Base-by-base conservation (phyloP, 2,329 filamentous ascomycete species). In the Grosmannia serpens region DNA sequence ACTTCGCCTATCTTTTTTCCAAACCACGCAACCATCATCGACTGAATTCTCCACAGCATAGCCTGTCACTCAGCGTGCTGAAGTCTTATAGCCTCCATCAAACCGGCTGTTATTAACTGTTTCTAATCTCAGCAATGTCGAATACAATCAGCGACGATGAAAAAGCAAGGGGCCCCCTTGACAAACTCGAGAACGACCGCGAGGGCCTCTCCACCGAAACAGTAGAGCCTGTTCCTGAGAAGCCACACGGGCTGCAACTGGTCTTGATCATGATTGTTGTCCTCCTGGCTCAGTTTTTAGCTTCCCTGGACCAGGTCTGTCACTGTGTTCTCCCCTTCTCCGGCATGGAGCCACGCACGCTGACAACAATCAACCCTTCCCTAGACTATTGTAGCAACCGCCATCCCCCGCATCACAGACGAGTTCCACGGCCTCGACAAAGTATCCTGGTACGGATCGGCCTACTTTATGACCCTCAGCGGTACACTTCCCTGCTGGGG, bases 391-490 rank as follows among this genome's bases (percentile, higher is more conserved):
- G 74, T 77, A 51, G 74, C 74, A 15, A 75, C 75, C n/a, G 55
- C 55, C 33, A 52, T 57, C 17, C 55, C 55, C 17, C 44, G n/a
- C 44, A 57, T 1, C 64, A 57, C 55, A 3, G 55, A 57, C 55
- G 33, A 57, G 24, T 57, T 57, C 55, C 46, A 57, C 24, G 55
- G 55, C 26, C 55, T 57, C 31, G 33, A 52, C 55, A 51, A 52
- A 27, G 55, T 57, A 22, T 26, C 55, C 73, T 82, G 73, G 73
- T 76, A 77, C 66, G 74, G 74, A 60, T 70, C 74, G 6, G 57
- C 74, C 2, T 76, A 76, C 58, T 67, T 76, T n/a, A 70, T 77
- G 53, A 76, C 74, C n/a, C 70, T 69, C 33, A 74, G 73, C 41
- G 73, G 55, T 46, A 38, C 47, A 11, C n/a, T 49, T 29, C 29